Evolutionary conservation across 2,329 filamentous ascomycete genomes (phyloP).

Genomic region (Akanthomyces lecanii): DNA sequence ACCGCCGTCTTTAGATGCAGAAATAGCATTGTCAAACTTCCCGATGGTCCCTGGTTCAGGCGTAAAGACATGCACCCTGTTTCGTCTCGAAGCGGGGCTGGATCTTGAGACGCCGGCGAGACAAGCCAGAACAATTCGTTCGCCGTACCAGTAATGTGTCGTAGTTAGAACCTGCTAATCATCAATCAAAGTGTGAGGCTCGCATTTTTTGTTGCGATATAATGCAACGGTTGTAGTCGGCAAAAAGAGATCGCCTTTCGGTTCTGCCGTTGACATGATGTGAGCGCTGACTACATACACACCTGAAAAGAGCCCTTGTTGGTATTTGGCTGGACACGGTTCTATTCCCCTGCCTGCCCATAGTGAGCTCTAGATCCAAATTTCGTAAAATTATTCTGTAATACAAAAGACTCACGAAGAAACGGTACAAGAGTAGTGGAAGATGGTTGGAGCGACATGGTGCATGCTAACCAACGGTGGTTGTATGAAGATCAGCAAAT

Average conservation of each 20-base stretch:
- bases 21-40: background rate
- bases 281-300: background rate
- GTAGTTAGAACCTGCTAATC: no score
- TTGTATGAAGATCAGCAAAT: background rate
- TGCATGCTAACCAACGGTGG: background rate
- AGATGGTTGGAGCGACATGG: background rate
- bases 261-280: background rate
- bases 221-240: background rate
- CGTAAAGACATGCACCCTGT: background rate
- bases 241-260: no score
- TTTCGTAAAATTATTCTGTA: no score
- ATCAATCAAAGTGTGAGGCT: no score
- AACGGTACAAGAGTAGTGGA: background rate
- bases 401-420: background rate
- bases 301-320: background rate
- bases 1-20: background rate
- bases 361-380: no score
- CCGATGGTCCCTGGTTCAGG: background rate
- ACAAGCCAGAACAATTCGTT: background rate
- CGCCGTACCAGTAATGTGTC: no score
- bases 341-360: no score
- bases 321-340: background rate
- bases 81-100: background rate
- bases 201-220: background rate
- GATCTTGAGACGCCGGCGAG: conserved; percentile 13